These are phyloP conservation scores for Blastobotrys parvus DNA, from an alignment of 805 yeast species.

Conservation along the genomic window DNA sequence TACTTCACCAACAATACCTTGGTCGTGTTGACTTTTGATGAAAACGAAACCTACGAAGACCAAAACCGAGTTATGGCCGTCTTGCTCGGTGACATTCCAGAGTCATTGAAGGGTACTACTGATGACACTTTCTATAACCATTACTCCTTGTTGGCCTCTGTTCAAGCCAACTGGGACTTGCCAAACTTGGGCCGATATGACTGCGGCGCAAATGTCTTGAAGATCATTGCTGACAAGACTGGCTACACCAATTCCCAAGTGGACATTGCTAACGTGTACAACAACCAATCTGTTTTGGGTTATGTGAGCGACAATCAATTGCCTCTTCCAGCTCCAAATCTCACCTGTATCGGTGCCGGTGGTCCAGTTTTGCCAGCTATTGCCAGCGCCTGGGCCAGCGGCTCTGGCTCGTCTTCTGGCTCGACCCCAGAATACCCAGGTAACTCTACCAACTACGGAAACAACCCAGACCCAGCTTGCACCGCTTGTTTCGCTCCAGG, in stretches of 20 bases:
- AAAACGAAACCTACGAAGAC: slow-evolving; percentile 36
- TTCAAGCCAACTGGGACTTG: slow-evolving; percentile 44
- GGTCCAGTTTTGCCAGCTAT: slow-evolving; percentile 4
- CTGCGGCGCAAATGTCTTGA: slow-evolving; percentile 42
- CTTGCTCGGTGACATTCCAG: slow-evolving; percentile 40
- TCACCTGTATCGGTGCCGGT: slow-evolving; percentile 11
- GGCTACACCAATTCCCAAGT: slow-evolving; percentile 11
- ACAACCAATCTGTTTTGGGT: slow-evolving; percentile 12
- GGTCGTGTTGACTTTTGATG: slow-evolving; percentile 43
- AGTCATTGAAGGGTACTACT: slow-evolving; percentile 33
- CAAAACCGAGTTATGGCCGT: slow-evolving; percentile 40
- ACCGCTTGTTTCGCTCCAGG: too few species aligned
- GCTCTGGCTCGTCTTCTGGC: neutral
- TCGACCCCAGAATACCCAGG: too few species aligned
- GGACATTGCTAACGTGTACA: slow-evolving; percentile 7
- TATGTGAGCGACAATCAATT: slow-evolving; percentile 3
- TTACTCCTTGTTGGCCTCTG: slow-evolving; percentile 42
- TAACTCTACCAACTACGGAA: too few species aligned
- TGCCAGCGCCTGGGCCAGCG: neutral
- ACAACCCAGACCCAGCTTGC: too few species aligned
- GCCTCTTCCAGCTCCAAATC: slow-evolving; percentile 9
- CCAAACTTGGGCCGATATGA: slow-evolving; percentile 44
- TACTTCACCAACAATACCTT: slow-evolving; percentile 41
- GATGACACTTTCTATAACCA: slow-evolving; percentile 45
- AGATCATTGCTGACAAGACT: slow-evolving; percentile 32